Base-by-base conservation (phyloP, 768 basidiomycete species). In the Clitopilus passeckerianus region DNA sequence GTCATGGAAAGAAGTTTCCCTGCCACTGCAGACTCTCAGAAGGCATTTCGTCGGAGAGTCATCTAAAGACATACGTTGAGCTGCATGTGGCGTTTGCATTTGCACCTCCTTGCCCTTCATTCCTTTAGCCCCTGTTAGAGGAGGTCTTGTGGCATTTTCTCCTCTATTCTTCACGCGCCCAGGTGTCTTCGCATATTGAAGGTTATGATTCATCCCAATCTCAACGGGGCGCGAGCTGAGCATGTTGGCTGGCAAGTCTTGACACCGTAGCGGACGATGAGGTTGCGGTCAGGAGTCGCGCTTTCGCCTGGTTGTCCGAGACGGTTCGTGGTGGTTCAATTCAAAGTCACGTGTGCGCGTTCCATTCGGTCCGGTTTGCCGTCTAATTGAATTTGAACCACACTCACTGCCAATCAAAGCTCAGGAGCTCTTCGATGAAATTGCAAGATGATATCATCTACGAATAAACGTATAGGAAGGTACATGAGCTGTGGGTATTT, bases 111-210 rank as follows among this genome's bases (percentile, higher is more conserved):
- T 83, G 34, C 76, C 78, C 60, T 81, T 82, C 37, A 41, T 5
- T 41, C 12, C 37, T 44, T 74, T 75, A 4, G 77, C 75, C 64
- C 77, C 76, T 1, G 83, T 77, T 24, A 67, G 76, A 9, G 77
- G 68, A 37, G 46, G 18, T n/a, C 73, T 68, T 1, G 72, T 53
- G 4, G 75, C 76, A 64, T 89, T 87, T 64, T 87, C 85, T 60
- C 54, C 73, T 63, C 64, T 72, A 66, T 71, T 76, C 74, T 68
- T 72, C 33, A 75, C 74, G 34, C 79, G 73, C n/a, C 80, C 85
- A 1, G 87, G 87, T 0, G 86, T 89, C 69, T 82, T 87, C 1
- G 76, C 65, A 7, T 72, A 67, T 54, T 69, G 66, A 6, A 71
- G 64, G 15, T 68, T 65, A 8, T 63, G 62, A 44, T 76, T 75